A percentile compares a stretch with the other conserved stretches of the same genome.
phyloP scores from a whole-genome alignment of 257 asterid genomes.

The Datura wrightii region DNA sequence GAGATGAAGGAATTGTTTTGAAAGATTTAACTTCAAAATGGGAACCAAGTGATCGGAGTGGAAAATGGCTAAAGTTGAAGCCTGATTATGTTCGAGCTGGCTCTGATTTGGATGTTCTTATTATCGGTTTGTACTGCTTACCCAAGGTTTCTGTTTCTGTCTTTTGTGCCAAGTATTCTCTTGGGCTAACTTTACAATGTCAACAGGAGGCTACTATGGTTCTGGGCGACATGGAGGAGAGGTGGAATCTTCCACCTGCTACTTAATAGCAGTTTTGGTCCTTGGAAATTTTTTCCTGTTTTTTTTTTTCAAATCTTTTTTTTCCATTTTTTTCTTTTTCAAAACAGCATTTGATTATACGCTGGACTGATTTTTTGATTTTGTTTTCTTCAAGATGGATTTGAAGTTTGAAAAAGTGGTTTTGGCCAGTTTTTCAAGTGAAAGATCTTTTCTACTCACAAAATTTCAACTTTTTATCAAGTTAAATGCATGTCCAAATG shows the following conservation, averaged over 20 bases:
- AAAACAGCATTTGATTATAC: not conserved
- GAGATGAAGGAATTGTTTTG: constrained; percentile 93
- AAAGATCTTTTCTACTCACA: constrained; percentile 2
- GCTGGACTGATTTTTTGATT: not conserved
- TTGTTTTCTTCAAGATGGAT: not conserved
- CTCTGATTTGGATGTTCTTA: constrained; percentile 87
- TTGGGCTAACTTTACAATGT: constrained; percentile 35
- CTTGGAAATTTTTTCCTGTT: not conserved
- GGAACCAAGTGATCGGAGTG: constrained; percentile 99
- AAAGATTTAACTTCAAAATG: constrained; percentile 95
- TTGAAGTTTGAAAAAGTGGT: not conserved
- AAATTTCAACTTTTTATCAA: constrained; percentile 10
- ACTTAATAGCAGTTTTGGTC: not conserved
- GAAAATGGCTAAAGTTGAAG: constrained; percentile 95
- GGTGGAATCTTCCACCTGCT: constrained; percentile 50
- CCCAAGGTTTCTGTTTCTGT: constrained; percentile 29
- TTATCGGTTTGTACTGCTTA: constrained; percentile 67
- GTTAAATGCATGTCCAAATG: not conserved
- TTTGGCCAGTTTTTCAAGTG: not conserved
- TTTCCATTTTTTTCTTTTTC: too few relatives aligned
- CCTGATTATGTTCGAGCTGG: constrained; percentile 95
- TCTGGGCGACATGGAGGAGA: constrained; percentile 99
- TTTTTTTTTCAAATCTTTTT: not conserved
- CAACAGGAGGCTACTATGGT: constrained; percentile 95
- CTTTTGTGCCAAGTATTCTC: not conserved